Conservation (phyloP, 352 stramenopile species). For the Phytophthora melonis region DNA sequence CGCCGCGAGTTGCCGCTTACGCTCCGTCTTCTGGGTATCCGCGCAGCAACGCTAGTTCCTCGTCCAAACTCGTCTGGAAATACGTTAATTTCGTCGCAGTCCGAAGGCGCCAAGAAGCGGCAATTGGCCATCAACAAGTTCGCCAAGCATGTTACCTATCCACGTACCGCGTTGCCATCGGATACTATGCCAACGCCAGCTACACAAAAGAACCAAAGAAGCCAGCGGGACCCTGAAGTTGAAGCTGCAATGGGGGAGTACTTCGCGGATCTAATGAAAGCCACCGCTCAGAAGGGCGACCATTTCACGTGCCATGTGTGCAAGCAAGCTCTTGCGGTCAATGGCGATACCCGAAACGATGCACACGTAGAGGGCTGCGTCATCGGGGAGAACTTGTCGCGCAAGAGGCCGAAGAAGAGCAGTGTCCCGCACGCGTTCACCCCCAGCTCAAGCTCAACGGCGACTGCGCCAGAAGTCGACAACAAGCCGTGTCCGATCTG, state of each 20-base stretch:
- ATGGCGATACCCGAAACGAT: neutral
- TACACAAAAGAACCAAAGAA: conserved; percentile 5
- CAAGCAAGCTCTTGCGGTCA: conserved; percentile 21
- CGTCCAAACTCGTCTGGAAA: conserved; percentile 31
- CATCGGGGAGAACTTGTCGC: neutral
- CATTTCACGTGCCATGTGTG: conserved; percentile 41
- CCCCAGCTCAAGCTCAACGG: conserved; percentile 3
- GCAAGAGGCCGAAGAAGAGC: conserved; percentile 20
- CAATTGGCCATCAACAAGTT: conserved; percentile 65
- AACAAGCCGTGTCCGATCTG: conserved; percentile 60
- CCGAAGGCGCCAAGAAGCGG: conserved; percentile 38
- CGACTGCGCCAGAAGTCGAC: conserved; percentile 22
- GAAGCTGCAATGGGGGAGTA: neutral
- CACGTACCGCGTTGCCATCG: conserved; percentile 3
- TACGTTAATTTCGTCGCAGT: conserved; percentile 17
- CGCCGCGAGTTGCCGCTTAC: conserved; percentile 74
- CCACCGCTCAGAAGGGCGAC: conserved; percentile 6
- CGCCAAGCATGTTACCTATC: conserved; percentile 25
- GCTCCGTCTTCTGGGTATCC: conserved; percentile 73
- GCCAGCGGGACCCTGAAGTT: neutral
- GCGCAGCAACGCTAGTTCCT: conserved; percentile 56
- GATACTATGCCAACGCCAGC: conserved; percentile 2
- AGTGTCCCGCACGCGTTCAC: conserved; percentile 10
- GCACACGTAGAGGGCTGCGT: neutral
- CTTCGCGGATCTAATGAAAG: neutral